A percentile compares a stretch with the other conserved stretches of the same genome.
These are phyloP conservation scores for Euphorbia corollata DNA, from an alignment of 441 rosid genomes.

Conservation along the genomic window DNA sequence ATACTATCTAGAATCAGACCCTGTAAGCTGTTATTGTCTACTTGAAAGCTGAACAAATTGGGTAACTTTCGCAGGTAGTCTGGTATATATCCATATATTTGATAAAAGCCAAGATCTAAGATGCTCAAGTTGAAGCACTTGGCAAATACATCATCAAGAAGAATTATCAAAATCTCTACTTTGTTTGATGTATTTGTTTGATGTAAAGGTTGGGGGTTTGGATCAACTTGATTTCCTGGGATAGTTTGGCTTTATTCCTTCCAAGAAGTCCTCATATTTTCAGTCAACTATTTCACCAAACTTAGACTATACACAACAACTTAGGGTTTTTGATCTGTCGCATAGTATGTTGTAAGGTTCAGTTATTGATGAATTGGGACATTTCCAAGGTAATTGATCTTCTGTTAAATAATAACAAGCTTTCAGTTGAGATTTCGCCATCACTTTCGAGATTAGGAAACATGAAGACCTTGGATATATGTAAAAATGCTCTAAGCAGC, in stretches of 20 bases:
- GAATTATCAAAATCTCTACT: too few relatives aligned
- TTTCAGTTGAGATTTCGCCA: too few relatives aligned
- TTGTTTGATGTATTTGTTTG: too few relatives aligned
- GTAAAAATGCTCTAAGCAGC: too few relatives aligned
- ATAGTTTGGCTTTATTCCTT: constrained; percentile 66
- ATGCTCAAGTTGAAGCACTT: too few relatives aligned
- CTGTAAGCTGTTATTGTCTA: too few relatives aligned
- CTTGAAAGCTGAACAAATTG: too few relatives aligned
- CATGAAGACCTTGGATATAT: constrained; percentile 62
- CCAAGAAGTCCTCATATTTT: constrained; percentile 51
- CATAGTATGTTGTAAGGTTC: constrained; percentile 57
- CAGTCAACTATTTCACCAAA: constrained; percentile 52
- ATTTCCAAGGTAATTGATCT: constrained; percentile 61
- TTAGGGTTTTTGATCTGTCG: constrained; percentile 72
- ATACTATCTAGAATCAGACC: too few relatives aligned
- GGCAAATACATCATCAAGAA: too few relatives aligned
- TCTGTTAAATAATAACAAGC: constrained; percentile 20
- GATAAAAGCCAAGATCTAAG: too few relatives aligned
- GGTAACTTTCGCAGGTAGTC: too few relatives aligned
- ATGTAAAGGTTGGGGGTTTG: constrained; percentile 44
- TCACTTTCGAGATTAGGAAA: constrained; percentile 55
- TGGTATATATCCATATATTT: too few relatives aligned
- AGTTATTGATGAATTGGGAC: constrained; percentile 63
- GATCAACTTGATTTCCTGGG: constrained; percentile 66
- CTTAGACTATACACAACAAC: constrained; percentile 77